phyloP scores from a whole-genome alignment of 805 yeast species.

The Maudiozyma pseudohumilis region DNA sequence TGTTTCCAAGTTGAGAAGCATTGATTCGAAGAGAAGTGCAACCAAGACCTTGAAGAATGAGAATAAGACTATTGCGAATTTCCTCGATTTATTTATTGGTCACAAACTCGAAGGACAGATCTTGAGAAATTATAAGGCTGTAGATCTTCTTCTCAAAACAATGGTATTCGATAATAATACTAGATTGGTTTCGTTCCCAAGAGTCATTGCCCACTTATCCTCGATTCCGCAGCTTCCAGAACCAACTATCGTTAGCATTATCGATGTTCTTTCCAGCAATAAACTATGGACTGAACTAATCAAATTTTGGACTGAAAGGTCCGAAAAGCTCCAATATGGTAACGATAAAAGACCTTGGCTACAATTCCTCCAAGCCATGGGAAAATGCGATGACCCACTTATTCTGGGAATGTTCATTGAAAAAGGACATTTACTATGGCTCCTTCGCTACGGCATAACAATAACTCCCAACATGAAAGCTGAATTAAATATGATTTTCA shows the following conservation, averaged over 20 bases:
- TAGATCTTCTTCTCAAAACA: constrained; percentile 13
- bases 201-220: neutral
- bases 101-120: constrained; percentile 1
- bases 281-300: constrained; percentile 17
- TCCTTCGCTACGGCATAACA: constrained; percentile 15
- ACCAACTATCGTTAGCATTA: constrained; percentile 9
- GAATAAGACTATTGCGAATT: constrained; percentile 8
- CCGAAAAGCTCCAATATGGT: constrained; percentile 5
- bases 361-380: constrained; percentile 12
- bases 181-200: constrained; percentile 11
- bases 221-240: constrained; percentile 4
- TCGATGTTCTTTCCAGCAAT: constrained; percentile 13
- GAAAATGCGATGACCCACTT: constrained; percentile 11
- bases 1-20: neutral
- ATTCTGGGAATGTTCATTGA: constrained; percentile 11
- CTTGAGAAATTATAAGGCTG: constrained; percentile 13
- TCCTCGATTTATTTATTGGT: constrained; percentile 10
- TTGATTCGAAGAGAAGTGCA: neutral
- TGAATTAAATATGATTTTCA: constrained; percentile 12
- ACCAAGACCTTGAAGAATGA: neutral
- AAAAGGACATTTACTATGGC: constrained; percentile 21
- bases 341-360: constrained; percentile 24
- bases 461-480: constrained; percentile 11
- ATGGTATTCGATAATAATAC: constrained; percentile 9
- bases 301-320: constrained; percentile 19